Evolutionary conservation across 108 stramenopile genomes (phyloP), one percentile per base, ranked within the genome.

Genomic region (Nannochloropsis gaditana): DNA sequence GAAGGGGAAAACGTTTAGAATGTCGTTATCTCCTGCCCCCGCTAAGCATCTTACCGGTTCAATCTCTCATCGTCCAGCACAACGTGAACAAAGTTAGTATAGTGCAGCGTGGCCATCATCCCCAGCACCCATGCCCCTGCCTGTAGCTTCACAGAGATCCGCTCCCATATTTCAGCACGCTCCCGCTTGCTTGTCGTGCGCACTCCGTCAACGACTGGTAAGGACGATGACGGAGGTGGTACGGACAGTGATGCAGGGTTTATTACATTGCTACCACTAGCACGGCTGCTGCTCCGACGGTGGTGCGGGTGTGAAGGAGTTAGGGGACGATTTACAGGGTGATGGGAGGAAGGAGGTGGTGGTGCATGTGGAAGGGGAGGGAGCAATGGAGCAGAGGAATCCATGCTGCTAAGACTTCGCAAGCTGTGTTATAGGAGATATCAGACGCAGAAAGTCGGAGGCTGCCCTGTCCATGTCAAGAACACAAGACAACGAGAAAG

Each of bases 41-140:
- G 1, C 31, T 31, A 31, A 31, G 31, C 31, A 31, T 31, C 59
- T 15, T 73, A 73, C 59, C 59, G 59, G 59, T 73, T n/a, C n/a
- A 73, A n/a, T 73, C 59, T 73, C 59, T 73, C 59, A n/a, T 73
- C 59, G 59, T 73, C n/a, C 59, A 73, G n/a, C 59, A 73, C 15
- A 2, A 8, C 59, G 8, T 73, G 59, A 6, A 73, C 59, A 73
- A 73, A 73, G 59, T 73, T n/a, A 15, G 59, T 73, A n/a, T 73
- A 73, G 59, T 73, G 59, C 4, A 73, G 59, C 8, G 8, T 73
- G 4, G 2, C 59, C 3, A 73, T 73, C 59, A n/a, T n/a, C n/a
- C 59, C 59, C 59, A 73, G 19, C 59, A 73, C 59, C 59, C 59
- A 73, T n/a, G n/a, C 59, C n/a, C 59, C 59, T n/a, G 59, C 59